Base-by-base conservation (phyloP, 148 eudicot genomes). In the Vaccinium darrowii region DNA sequence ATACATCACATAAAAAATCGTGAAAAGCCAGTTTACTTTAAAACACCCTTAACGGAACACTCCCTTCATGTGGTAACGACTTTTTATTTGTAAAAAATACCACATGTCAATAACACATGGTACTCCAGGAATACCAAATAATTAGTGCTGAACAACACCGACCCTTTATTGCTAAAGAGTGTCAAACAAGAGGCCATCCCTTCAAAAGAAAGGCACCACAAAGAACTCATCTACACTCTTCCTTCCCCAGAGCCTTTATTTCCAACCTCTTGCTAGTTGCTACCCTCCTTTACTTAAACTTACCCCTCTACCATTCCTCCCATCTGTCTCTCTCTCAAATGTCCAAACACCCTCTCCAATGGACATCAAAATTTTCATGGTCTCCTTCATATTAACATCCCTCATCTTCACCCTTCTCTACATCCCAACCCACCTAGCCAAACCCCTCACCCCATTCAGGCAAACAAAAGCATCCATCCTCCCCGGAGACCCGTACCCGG, bases 341-440 rank as follows among this genome's bases (percentile, higher is more conserved):
- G 12, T 81, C 82, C 60, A 39, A 73, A 43, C 80, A 58, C 56
- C 52, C 75, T 18, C 82, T 36, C 13, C 69, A 85, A 95, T 94
- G 98, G 93, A 83, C 21, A 86, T 88, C 87, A 90, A 92, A 72
- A 39, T 82, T 57, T 82, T 88, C 83, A 88, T 88, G 63, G 76
- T 92, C 80, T 85, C 89, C 15, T 88, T 94, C 89, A 84, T 91
- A 50, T 30, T 90, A 43, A 85, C 95, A 23, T 89, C 94, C 79
- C 53, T 91, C 13, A 47, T 89, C 47, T 54, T 92, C 86, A 90
- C 78, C 51, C 85, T 95, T 74, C 76, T 92, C 85, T 93, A 88
- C 92, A 84, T 89, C 2, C 90, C 92, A 67, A 88, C 90, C 54
- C 87, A 84, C n/a, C 78, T 90, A 14, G 72, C 88, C 79, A 87